Percentiles rank a stretch among this genome's conserved stretches.
Evolutionary conservation across 441 rosid genomes (phyloP).

Genomic region (Populus hybrid): DNA sequence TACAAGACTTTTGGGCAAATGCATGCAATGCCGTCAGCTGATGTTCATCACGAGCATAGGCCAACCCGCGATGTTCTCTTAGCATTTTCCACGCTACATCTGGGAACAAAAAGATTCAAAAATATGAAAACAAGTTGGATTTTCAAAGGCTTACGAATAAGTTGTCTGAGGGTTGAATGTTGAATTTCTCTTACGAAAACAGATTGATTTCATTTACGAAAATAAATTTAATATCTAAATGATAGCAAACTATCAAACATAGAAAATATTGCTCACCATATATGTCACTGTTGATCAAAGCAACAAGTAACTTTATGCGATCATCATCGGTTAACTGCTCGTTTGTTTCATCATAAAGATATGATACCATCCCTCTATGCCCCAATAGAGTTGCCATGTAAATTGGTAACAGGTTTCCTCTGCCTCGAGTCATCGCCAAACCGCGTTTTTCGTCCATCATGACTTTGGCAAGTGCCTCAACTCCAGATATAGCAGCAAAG

Average conservation of each 20-base stretch:
- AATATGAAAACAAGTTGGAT: no score
- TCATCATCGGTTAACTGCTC: background rate
- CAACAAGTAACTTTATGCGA: background rate
- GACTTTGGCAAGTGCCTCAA: constrained; percentile 14
- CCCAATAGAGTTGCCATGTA: constrained; percentile 17
- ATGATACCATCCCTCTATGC: background rate
- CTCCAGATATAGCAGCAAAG: constrained; percentile 20
- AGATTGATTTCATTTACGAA: no score
- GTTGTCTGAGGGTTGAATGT: no score
- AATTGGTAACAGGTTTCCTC: constrained; percentile 1
- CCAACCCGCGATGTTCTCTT: background rate
- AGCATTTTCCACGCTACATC: constrained; percentile 7
- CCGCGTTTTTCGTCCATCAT: constrained; percentile 9
- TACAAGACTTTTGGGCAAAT: background rate
- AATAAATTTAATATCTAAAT: no score
- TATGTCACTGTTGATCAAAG: background rate
- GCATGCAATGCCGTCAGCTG: constrained; percentile 14
- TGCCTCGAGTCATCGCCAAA: constrained; percentile 17
- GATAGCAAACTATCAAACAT: no score
- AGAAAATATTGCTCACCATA: background rate
- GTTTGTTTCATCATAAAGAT: background rate
- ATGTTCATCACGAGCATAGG: background rate
- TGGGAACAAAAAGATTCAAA: background rate
- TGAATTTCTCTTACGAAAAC: no score
- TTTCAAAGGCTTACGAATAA: no score